A percentile compares a stretch with the other conserved stretches of the same genome.
Evolutionary conservation across 352 stramenopile species (phyloP).

Genomic region (Halophytophthora batemanensis): DNA sequence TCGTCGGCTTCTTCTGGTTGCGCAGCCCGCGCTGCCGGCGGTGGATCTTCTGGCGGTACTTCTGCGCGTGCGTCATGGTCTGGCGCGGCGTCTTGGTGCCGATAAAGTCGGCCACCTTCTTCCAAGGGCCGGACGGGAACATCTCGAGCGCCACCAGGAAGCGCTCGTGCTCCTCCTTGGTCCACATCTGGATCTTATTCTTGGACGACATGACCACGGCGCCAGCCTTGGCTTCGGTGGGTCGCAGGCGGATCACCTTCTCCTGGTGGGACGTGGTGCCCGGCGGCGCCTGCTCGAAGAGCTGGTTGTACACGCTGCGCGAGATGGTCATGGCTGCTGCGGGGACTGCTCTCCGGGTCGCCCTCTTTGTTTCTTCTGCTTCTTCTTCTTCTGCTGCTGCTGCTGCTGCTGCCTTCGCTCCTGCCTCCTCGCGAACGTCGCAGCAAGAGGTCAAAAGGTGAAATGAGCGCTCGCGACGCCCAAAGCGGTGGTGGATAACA

Average conservation of each 20-base stretch:
- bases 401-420: too few relatives aligned
- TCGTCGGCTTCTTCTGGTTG: constrained; percentile 65
- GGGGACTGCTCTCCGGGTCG: too few relatives aligned
- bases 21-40: constrained; percentile 64
- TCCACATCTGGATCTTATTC: constrained; percentile 86
- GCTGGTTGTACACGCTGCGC: constrained; percentile 78
- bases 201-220: constrained; percentile 77
- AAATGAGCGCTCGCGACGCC: constrained; percentile 2
- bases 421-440: too few relatives aligned
- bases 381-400: too few relatives aligned
- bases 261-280: constrained; percentile 33
- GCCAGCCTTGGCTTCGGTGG: constrained; percentile 76
- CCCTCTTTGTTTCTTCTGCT: constrained; percentile 1
- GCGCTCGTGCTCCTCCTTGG: constrained; percentile 81
- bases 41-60: constrained; percentile 84
- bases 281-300: constrained; percentile 62
- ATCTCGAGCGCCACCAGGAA: constrained; percentile 84
- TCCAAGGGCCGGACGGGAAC: constrained; percentile 82
- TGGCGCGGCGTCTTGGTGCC: constrained; percentile 90
- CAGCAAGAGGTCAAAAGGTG: background rate
- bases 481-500: constrained; percentile 21
- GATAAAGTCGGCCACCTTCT: constrained; percentile 83
- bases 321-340: constrained; percentile 82
- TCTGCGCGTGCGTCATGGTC: constrained; percentile 89
- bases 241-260: constrained; percentile 72